phyloP scores from a whole-genome alignment of 1,284 basidiomycete genomes.

The Tremellales sp. region DNA sequence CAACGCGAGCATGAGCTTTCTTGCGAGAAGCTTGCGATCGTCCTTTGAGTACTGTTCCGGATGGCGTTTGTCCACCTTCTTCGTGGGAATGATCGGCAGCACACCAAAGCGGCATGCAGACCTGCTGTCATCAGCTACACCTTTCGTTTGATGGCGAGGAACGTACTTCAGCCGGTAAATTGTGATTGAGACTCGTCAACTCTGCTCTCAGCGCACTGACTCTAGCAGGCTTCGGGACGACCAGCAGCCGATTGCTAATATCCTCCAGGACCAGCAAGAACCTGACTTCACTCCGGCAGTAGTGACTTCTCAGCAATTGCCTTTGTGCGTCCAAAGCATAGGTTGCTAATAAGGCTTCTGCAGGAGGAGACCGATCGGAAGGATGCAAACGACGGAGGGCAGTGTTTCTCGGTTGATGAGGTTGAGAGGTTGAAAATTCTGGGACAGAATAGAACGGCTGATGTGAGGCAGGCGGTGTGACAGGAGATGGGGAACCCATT shows the following conservation, averaged over 20 bases:
- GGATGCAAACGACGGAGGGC: slow-evolving; percentile 14
- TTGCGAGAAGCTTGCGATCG: slow-evolving; percentile 41
- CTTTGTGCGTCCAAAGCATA: slow-evolving; percentile 67
- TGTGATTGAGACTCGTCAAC: slow-evolving; percentile 91
- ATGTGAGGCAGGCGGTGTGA: slow-evolving; percentile 41
- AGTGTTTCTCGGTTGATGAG: slow-evolving; percentile 1
- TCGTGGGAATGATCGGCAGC: slow-evolving; percentile 55
- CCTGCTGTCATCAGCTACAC: slow-evolving; percentile 13
- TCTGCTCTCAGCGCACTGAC: slow-evolving; percentile 94
- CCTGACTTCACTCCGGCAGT: slow-evolving; percentile 87
- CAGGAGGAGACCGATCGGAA: slow-evolving; percentile 49
- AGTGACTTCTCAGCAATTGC: slow-evolving; percentile 78
- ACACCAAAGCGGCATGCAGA: slow-evolving; percentile 95
- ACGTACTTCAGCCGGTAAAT: slow-evolving; percentile 83
- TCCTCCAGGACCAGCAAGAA: slow-evolving; percentile 86
- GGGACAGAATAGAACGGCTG: slow-evolving; percentile 56
- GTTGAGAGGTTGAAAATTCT: slow-evolving; percentile 49
- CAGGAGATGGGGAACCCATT: slow-evolving; percentile 9
- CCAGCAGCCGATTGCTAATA: slow-evolving; percentile 85
- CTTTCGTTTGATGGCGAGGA: not conserved
- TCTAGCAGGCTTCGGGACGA: slow-evolving; percentile 89
- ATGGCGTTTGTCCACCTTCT: slow-evolving; percentile 43
- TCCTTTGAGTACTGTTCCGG: slow-evolving; percentile 53
- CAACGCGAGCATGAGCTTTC: slow-evolving; percentile 86
- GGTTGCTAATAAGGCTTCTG: slow-evolving; percentile 50